Percentiles rank a stretch among this genome's conserved stretches.
phyloP scores from a whole-genome alignment of 305 asterid genomes.

The Fraxinus albicans region DNA sequence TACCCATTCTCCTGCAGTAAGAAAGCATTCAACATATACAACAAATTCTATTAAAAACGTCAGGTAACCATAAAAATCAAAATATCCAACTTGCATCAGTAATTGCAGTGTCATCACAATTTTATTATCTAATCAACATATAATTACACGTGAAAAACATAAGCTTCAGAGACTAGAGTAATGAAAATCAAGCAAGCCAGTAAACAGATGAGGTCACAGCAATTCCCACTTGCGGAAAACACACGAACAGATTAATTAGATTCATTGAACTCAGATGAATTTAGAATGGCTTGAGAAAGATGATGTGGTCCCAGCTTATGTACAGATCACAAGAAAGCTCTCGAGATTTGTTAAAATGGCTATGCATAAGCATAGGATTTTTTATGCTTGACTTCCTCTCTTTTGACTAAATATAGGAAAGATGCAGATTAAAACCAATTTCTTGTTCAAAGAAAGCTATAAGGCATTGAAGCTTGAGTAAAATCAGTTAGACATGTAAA shows the following conservation, averaged over 20 bases:
- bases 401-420: neutral
- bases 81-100: neutral
- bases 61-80: neutral
- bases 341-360: neutral
- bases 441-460: neutral
- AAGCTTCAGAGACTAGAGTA: neutral
- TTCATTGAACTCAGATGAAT: neutral
- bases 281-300: neutral
- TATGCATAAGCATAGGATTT: neutral
- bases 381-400: neutral
- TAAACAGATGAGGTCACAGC: neutral
- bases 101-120: neutral
- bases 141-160: neutral
- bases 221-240: neutral
- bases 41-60: neutral
- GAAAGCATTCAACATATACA: neutral
- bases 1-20: conserved; percentile 78
- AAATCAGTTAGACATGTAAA: neutral
- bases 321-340: neutral
- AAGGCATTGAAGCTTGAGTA: neutral
- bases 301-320: neutral
- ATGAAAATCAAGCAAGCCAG: neutral
- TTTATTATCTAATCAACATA: neutral
- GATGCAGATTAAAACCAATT: neutral
- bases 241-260: neutral